Percentiles rank a stretch among this genome's conserved stretches.
Conservation (phyloP, 2,329 filamentous ascomycete genomes). For the Rhexocercosporidium sp. region DNA sequence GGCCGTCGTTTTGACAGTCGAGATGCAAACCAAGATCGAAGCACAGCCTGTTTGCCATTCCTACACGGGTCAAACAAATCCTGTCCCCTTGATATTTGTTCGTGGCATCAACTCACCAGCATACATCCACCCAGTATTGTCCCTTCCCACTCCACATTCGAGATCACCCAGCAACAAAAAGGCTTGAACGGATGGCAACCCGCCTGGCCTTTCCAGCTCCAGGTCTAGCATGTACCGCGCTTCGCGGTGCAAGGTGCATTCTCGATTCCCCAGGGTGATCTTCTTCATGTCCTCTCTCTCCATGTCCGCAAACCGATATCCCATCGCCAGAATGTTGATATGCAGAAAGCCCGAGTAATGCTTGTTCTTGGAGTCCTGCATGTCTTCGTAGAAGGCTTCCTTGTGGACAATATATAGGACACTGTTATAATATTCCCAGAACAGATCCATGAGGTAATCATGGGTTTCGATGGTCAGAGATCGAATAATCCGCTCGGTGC, state of each 20-base stretch:
- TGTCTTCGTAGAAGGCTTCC: neutral
- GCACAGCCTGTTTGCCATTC: neutral
- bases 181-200: neutral
- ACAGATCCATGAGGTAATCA: neutral
- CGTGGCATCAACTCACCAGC: neutral
- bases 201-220: neutral
- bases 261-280: neutral
- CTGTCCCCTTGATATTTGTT: neutral
- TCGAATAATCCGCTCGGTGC: neutral
- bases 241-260: neutral
- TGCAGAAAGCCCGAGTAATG: neutral
- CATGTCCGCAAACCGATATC: neutral
- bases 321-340: neutral
- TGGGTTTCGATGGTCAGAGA: neutral
- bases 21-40: neutral
- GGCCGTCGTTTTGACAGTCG: neutral
- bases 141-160: neutral
- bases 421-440: neutral
- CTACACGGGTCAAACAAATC: neutral
- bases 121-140: neutral
- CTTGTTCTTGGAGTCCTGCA: neutral
- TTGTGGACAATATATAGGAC: neutral
- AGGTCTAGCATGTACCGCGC: neutral
- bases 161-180: neutral
- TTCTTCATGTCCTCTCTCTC: neutral